phyloP scores from a whole-genome alignment of 2,329 filamentous ascomycete genomes.

The Beauveria scarabaeidicola region DNA sequence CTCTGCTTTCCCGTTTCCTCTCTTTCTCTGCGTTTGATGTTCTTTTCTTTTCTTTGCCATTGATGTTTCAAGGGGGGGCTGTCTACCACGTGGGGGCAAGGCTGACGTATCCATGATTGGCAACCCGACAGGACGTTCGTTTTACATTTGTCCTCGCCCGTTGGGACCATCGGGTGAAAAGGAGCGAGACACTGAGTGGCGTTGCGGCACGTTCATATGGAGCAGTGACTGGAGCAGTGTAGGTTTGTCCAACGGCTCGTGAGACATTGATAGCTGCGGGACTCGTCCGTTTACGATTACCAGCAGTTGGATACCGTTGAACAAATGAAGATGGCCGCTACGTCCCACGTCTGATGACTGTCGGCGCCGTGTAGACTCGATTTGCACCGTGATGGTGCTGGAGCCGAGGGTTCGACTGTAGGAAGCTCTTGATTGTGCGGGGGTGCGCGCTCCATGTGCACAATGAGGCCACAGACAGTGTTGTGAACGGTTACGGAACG shows the following conservation, averaged over 20 bases:
- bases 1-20: not conserved
- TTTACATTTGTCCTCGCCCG: slow-evolving; percentile 60
- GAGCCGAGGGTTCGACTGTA: not conserved
- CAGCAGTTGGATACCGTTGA: not conserved
- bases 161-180: slow-evolving; percentile 79
- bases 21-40: too few species aligned
- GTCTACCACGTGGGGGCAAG: not conserved
- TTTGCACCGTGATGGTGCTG: not conserved
- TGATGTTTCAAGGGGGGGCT: not conserved
- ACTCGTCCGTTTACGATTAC: too few species aligned
- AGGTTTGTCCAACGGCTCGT: slow-evolving; percentile 4
- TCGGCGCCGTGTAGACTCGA: not conserved
- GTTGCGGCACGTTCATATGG: slow-evolving; percentile 77
- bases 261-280: not conserved
- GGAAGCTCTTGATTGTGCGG: not conserved
- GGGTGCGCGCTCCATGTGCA: not conserved
- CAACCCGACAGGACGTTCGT: slow-evolving; percentile 42
- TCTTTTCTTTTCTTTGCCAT: too few species aligned
- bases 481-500: too few species aligned
- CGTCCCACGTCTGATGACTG: not conserved
- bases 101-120: not conserved
- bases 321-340: not conserved
- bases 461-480: not conserved
- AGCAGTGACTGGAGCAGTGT: slow-evolving; percentile 47
- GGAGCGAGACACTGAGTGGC: slow-evolving; percentile 77